Percentiles rank a stretch among this genome's conserved stretches.
Evolutionary conservation across 1,284 basidiomycete genomes (phyloP).

Genomic region (Phellopilus nigrolimitatus): DNA sequence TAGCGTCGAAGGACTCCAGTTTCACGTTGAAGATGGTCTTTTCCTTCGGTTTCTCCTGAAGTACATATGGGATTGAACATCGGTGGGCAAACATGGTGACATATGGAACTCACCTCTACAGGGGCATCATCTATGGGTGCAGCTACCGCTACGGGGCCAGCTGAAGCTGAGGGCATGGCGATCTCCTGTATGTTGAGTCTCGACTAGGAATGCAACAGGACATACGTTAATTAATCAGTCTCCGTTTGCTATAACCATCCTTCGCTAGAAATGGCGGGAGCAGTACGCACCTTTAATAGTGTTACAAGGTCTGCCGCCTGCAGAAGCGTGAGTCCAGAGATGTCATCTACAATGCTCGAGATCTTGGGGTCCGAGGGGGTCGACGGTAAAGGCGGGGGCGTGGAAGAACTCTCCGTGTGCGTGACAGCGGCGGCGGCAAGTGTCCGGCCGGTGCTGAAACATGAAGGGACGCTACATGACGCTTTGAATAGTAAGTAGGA

Average conservation of each 20-base stretch:
- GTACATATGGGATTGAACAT: conserved; percentile 1
- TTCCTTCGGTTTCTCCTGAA: conserved; percentile 93
- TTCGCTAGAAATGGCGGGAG: background rate
- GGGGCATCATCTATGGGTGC: conserved; percentile 59
- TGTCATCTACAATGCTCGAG: conserved; percentile 86
- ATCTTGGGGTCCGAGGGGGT: conserved; percentile 65
- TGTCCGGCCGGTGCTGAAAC: conserved; percentile 23
- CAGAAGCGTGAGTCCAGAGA: conserved; percentile 84
- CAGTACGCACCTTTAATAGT: conserved; percentile 71
- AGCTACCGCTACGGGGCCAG: conserved; percentile 53
- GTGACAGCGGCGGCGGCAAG: conserved; percentile 37
- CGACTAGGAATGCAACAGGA: conserved; percentile 45
- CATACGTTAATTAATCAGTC: background rate
- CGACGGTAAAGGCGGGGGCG: conserved; percentile 36
- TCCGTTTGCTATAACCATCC: background rate
- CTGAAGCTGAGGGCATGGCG: conserved; percentile 81
- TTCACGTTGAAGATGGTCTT: conserved; percentile 98
- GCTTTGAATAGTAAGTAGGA: background rate
- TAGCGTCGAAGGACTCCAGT: conserved; percentile 87
- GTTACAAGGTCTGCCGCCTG: conserved; percentile 97
- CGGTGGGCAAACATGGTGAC: background rate
- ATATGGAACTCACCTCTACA: conserved; percentile 47
- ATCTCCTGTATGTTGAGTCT: conserved; percentile 98
- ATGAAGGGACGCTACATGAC: conserved; percentile 2
- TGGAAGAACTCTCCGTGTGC: conserved; percentile 38